phyloP scores from a whole-genome alignment of 768 basidiomycete genomes.

The Lentinula raphanica region DNA sequence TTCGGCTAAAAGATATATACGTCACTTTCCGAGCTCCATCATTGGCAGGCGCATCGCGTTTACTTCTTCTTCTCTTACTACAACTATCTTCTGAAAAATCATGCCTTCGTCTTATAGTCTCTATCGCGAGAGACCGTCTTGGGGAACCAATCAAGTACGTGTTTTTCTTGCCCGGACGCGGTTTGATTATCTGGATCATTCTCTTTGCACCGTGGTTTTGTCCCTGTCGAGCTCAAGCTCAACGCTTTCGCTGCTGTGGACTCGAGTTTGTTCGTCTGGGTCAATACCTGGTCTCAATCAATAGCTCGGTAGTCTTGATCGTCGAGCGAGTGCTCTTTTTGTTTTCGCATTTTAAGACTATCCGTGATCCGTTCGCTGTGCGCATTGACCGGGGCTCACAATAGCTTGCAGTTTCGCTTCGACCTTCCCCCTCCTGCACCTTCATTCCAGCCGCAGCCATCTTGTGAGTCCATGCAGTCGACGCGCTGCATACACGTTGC shows the following conservation, averaged over 20 bases:
- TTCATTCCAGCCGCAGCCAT: conserved; percentile 41
- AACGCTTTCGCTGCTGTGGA: too few species aligned
- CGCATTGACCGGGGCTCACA: neutral
- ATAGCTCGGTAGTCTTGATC: too few species aligned
- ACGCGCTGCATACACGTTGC: conserved; percentile 6
- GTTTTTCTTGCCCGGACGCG: neutral
- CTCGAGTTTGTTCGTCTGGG: too few species aligned
- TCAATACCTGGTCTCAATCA: too few species aligned
- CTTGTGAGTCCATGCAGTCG: conserved; percentile 36
- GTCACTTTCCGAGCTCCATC: neutral
- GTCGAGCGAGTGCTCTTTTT: neutral
- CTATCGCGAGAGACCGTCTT: conserved; percentile 43
- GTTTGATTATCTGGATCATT: neutral
- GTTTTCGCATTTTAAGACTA: neutral
- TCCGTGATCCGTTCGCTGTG: neutral
- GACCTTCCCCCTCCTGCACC: conserved; percentile 25
- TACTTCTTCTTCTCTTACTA: conserved; percentile 7
- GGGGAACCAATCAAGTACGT: conserved; percentile 41
- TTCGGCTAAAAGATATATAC: neutral
- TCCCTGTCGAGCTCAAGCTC: too few species aligned
- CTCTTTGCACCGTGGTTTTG: too few species aligned
- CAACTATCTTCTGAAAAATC: conserved; percentile 11
- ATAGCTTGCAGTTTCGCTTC: conserved; percentile 24
- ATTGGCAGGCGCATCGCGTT: neutral
- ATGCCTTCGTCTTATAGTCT: conserved; percentile 35